Conservation (phyloP, 306 rosid species). For the Acacia crassicarpa region DNA sequence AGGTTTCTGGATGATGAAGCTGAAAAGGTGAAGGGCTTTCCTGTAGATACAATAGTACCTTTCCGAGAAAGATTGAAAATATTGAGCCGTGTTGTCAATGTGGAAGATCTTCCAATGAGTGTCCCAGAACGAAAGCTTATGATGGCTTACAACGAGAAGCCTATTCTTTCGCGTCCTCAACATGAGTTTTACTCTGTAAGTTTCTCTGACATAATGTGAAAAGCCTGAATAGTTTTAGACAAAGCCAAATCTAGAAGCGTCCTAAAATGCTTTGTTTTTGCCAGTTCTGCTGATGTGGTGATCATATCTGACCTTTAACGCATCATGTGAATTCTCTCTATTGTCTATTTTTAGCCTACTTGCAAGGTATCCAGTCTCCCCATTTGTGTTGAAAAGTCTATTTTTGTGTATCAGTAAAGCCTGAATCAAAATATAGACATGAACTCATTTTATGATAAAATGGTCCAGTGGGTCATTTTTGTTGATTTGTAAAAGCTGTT, state of each 20-base stretch:
- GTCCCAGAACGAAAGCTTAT: constrained; percentile 81
- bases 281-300: not conserved
- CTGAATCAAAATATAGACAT: not conserved
- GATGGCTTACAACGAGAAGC: constrained; percentile 99
- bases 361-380: not conserved
- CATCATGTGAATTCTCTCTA: not conserved
- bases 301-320: not conserved
- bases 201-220: constrained; percentile 8
- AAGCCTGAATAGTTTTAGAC: constrained; percentile 13
- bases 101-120: constrained; percentile 83
- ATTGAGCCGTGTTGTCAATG: constrained; percentile 79
- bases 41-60: constrained; percentile 65
- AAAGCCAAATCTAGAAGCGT: not conserved
- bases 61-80: constrained; percentile 93
- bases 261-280: not conserved
- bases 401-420: not conserved
- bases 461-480: not conserved
- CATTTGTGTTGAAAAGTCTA: not conserved
- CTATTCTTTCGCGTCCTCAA: constrained; percentile 98
- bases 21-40: constrained; percentile 92
- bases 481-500: not conserved
- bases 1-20: constrained; percentile 82
- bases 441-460: not conserved
- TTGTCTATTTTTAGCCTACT: not conserved
- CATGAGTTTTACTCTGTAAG: constrained; percentile 84